Evolutionary conservation across 768 basidiomycete genomes (phyloP).

Genomic region (Phaeolepiota aurea): DNA sequence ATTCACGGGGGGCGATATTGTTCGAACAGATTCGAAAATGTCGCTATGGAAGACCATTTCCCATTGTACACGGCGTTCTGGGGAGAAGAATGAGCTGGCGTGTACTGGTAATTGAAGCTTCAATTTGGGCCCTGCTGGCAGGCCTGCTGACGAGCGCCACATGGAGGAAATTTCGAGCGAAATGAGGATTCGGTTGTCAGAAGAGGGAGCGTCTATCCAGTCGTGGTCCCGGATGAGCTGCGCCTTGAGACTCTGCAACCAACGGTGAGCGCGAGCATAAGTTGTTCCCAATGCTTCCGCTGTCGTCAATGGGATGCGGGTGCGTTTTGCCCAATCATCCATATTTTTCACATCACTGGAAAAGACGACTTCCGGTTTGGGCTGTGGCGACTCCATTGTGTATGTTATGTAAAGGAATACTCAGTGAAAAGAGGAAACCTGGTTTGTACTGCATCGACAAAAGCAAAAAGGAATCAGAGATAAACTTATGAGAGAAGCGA

Average conservation of each 20-base stretch:
- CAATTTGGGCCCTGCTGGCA: slow-evolving; percentile 70
- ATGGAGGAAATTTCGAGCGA: slow-evolving; percentile 72
- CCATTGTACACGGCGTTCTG: slow-evolving; percentile 80
- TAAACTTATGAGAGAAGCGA: neutral
- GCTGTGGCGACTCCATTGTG: slow-evolving; percentile 21
- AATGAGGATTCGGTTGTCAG: slow-evolving; percentile 69
- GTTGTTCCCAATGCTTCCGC: slow-evolving; percentile 75
- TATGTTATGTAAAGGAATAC: slow-evolving; percentile 7
- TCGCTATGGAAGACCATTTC: slow-evolving; percentile 84
- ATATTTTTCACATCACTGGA: slow-evolving; percentile 75
- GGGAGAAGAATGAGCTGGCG: slow-evolving; percentile 80
- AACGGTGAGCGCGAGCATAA: slow-evolving; percentile 75
- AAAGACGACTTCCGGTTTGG: slow-evolving; percentile 57
- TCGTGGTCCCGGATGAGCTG: slow-evolving; percentile 61
- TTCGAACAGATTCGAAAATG: slow-evolving; percentile 62
- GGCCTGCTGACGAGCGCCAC: slow-evolving; percentile 66
- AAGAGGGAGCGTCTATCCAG: slow-evolving; percentile 53
- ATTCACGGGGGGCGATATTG: slow-evolving; percentile 59
- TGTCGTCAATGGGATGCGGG: slow-evolving; percentile 73
- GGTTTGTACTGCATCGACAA: neutral
- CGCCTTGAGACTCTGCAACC: slow-evolving; percentile 55
- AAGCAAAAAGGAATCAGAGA: neutral
- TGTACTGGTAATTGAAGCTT: slow-evolving; percentile 69
- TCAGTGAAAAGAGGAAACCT: slow-evolving; percentile 6
- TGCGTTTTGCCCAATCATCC: slow-evolving; percentile 77